A percentile compares a stretch with the other conserved stretches of the same genome.
Evolutionary conservation across 1,284 basidiomycete species (phyloP).

Genomic region (Microbotryum intermedium): DNA sequence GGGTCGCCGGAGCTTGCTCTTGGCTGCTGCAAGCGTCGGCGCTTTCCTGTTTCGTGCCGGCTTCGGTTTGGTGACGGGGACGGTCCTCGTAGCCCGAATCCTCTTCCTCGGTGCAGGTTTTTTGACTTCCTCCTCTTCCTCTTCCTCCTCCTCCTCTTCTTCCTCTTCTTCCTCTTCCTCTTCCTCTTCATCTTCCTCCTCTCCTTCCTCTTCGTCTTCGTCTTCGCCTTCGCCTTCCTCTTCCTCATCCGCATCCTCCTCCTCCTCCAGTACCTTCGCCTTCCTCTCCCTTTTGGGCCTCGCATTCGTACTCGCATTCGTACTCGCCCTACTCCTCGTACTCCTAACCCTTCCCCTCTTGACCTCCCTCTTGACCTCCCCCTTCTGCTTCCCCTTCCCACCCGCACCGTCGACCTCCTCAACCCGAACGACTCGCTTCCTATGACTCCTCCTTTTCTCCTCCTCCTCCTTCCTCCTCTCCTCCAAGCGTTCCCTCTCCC

Average conservation of each 20-base stretch:
- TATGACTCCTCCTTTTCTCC: background rate
- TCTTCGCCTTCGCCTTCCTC: background rate
- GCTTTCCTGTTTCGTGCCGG: background rate
- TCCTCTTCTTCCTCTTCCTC: background rate
- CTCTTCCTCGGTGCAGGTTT: background rate
- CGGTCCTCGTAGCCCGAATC: background rate
- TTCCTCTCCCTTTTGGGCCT: background rate
- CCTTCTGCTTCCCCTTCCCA: background rate
- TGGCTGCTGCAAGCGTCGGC: background rate
- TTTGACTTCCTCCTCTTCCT: background rate
- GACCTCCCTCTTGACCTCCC: background rate
- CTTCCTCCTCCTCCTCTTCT: background rate
- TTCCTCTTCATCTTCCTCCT: background rate
- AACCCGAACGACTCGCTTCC: background rate
- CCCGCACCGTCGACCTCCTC: background rate
- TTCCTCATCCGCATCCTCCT: background rate
- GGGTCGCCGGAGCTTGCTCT: background rate
- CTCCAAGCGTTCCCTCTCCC: background rate
- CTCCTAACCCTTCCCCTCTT: background rate
- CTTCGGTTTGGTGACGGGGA: background rate
- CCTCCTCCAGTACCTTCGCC: background rate
- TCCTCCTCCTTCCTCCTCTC: background rate
- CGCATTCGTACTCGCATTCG: background rate
- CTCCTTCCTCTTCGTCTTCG: background rate
- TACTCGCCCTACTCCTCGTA: background rate